A percentile compares a stretch with the other conserved stretches of the same genome.
phyloP scores from a whole-genome alignment of 2,329 filamentous ascomycete species.

The Cryphonectria nitschkei region DNA sequence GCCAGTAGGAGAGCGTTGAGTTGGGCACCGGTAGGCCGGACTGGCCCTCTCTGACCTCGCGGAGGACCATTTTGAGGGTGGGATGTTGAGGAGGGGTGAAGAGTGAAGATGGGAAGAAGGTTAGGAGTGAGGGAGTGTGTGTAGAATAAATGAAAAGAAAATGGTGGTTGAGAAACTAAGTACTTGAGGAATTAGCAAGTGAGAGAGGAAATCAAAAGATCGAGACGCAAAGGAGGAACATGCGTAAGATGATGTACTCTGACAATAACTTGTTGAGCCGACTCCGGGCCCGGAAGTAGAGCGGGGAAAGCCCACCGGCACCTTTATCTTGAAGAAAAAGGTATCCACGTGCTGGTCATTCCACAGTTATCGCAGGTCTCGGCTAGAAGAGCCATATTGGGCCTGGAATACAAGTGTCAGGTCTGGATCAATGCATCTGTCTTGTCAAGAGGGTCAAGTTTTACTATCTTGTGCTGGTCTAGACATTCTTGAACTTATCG shows the following conservation, averaged over 20 bases:
- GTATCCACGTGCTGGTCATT: not conserved
- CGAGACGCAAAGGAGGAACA: not conserved
- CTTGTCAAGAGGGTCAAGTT: not conserved
- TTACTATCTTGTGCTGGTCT: not conserved
- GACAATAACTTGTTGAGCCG: not conserved
- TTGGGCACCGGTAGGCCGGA: slow-evolving; percentile 62
- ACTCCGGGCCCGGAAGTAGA: not conserved
- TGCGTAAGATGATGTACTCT: not conserved
- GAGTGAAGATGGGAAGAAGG: too few relatives aligned
- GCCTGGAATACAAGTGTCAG: not conserved
- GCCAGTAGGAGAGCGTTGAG: slow-evolving; percentile 74
- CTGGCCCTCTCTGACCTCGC: slow-evolving; percentile 39
- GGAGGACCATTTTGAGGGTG: slow-evolving; percentile 32
- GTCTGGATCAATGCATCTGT: not conserved
- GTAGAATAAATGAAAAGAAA: not conserved
- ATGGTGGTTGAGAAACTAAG: too few relatives aligned
- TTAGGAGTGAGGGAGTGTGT: not conserved
- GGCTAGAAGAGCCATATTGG: not conserved
- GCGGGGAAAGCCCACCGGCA: slow-evolving; percentile 10
- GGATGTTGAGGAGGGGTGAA: not conserved
- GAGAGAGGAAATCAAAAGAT: not conserved
- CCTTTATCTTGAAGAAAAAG: not conserved
- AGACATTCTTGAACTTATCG: too few relatives aligned
- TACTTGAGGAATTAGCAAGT: too few relatives aligned
- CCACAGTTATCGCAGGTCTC: not conserved